Percentiles rank a stretch among this genome's conserved stretches.
phyloP scores from a whole-genome alignment of 2,329 filamentous ascomycete species.

The Atkinsonella texensis region DNA sequence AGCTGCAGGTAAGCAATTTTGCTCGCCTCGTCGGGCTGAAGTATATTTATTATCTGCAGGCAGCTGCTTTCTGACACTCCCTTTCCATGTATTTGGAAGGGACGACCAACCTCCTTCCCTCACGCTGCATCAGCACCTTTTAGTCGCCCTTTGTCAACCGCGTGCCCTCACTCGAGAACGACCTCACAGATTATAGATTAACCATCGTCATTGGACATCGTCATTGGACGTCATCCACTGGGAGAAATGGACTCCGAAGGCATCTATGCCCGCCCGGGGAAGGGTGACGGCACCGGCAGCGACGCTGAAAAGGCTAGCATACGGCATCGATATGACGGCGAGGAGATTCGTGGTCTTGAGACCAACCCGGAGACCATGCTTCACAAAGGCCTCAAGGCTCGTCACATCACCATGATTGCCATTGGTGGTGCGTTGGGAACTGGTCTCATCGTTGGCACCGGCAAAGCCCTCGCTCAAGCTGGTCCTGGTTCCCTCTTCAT shows the following conservation, averaged over 20 bases:
- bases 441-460: slow-evolving; percentile 60
- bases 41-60: neutral
- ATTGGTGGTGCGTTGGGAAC: slow-evolving; percentile 66
- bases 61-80: neutral
- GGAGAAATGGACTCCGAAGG: slow-evolving; percentile 7
- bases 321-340: slow-evolving; percentile 8
- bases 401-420: slow-evolving; percentile 49
- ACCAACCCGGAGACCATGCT: slow-evolving; percentile 35
- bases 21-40: too few relatives aligned
- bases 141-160: too few relatives aligned
- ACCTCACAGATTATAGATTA: too few relatives aligned
- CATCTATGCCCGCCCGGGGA: slow-evolving; percentile 10
- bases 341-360: slow-evolving; percentile 35
- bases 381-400: slow-evolving; percentile 40
- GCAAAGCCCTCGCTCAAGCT: slow-evolving; percentile 39
- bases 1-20: neutral
- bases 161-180: neutral
- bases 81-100: neutral
- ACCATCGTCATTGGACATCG: neutral
- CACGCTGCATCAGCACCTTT: neutral
- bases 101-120: neutral
- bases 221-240: neutral
- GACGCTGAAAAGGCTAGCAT: slow-evolving; percentile 12
- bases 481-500: slow-evolving; percentile 58
- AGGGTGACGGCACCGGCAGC: slow-evolving; percentile 3